Base-by-base conservation (phyloP, 2,329 filamentous ascomycete species). In the Colletotrichum navitas region DNA sequence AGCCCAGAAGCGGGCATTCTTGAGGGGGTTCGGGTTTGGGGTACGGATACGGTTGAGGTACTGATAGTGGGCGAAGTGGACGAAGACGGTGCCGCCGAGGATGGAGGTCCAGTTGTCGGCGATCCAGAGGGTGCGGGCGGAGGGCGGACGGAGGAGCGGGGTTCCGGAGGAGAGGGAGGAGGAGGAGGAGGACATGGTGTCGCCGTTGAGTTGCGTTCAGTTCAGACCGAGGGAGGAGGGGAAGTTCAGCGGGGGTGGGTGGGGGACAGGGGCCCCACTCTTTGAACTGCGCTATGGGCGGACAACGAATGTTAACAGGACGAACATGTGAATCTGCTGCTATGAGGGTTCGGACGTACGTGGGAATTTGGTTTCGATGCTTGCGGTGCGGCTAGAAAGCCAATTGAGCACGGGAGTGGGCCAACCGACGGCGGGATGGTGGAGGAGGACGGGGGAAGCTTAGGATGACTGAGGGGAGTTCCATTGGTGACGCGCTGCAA, bases 1-100 rank as follows among this genome's bases (percentile, higher is more conserved):
- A 36, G 70, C 70, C 72, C 70, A 74, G 63, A 73, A 74, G 62
- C 72, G 69, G 69, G 72, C 72, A 73, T 74, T 74, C 70, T 72
- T 73, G 41, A 74, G 29, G 21, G 63, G 49, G 60, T 73, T 72
- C 43, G 73, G 71, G 36, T 70, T 61, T 39, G 62, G 68, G 12
- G 43, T 71, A 65, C 68, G 73, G 62, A 41, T 43, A 32, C 66
- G 63, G n/a, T 47, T 59, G 47, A 75, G 66, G 58, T 74, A 71
- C 29, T 66, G 73, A 60, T 73, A 75, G 66, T 75, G 73, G 24
- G 66, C 66, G 62, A 71, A 26, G 16, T 75, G 73, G 21, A 54
- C 29, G 18, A 72, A 24, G 58, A 73, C 63, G 21, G 73, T 62
- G 55, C 71, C 71, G 43, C 66, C 72, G 61, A 75, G 32, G 61